These are phyloP conservation scores for Hymenochaete sp. DNA, from an alignment of 1,284 basidiomycete species.

Conservation along the genomic window DNA sequence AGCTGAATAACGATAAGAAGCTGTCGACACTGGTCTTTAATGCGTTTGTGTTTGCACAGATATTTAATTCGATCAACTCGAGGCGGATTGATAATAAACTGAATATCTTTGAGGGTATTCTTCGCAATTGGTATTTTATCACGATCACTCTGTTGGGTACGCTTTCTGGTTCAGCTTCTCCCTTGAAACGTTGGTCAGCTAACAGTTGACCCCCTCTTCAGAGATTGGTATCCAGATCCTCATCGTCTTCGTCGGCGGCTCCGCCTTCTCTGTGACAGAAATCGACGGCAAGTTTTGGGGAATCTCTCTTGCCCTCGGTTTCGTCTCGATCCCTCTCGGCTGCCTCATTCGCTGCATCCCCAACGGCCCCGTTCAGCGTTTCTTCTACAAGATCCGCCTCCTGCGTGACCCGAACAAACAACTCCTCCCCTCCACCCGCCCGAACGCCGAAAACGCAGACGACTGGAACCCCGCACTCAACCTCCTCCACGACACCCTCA, in stretches of 20 bases:
- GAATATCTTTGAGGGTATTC: constrained; percentile 85
- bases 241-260: constrained; percentile 87
- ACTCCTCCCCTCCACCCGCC: constrained; percentile 56
- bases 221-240: constrained; percentile 83
- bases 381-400: constrained; percentile 60
- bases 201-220: too few relatives aligned
- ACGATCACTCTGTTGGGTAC: constrained; percentile 78
- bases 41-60: constrained; percentile 92
- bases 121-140: constrained; percentile 81
- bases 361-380: constrained; percentile 66
- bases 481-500: constrained; percentile 78
- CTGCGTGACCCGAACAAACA: constrained; percentile 62
- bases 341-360: constrained; percentile 77
- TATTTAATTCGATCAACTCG: constrained; percentile 92
- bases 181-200: too few relatives aligned
- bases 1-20: constrained; percentile 39
- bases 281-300: constrained; percentile 87
- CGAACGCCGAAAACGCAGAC: constrained; percentile 46
- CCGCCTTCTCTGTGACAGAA: constrained; percentile 84
- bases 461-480: constrained; percentile 65
- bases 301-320: constrained; percentile 81
- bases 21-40: constrained; percentile 93
- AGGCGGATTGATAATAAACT: constrained; percentile 77
- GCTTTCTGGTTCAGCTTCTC: constrained; percentile 18
- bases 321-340: constrained; percentile 84